phyloP scores from a whole-genome alignment of 2,329 filamentous ascomycete species.

The Talaromyces sp. region DNA sequence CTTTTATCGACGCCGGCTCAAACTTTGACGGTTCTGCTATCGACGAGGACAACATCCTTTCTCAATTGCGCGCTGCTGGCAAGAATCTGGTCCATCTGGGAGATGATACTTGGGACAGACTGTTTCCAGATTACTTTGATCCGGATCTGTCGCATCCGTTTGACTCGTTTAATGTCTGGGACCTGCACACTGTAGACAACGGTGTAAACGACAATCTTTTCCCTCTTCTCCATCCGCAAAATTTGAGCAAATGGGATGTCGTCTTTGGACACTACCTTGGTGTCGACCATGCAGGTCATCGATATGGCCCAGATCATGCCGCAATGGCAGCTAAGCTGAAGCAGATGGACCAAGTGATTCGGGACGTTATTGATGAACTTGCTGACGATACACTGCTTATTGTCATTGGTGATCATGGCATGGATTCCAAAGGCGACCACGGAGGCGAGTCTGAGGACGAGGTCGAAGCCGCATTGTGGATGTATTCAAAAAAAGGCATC shows the following conservation, averaged over 20 bases:
- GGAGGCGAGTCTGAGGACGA: constrained; percentile 98
- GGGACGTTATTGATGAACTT: constrained; percentile 65
- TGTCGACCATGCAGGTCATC: constrained; percentile 94
- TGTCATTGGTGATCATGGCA: constrained; percentile 98
- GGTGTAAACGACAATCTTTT: constrained; percentile 83
- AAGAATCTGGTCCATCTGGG: constrained; percentile 87
- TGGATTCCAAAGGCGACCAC: constrained; percentile 96
- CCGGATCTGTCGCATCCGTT: constrained; percentile 80
- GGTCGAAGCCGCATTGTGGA: constrained; percentile 91
- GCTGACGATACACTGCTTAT: constrained; percentile 86
- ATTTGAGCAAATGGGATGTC: constrained; percentile 79
- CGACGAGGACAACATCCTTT: constrained; percentile 79
- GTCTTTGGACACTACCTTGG: constrained; percentile 90
- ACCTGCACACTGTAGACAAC: constrained; percentile 93
- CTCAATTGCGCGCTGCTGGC: constrained; percentile 60
- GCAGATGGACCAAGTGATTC: constrained; percentile 83
- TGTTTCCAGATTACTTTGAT: constrained; percentile 94
- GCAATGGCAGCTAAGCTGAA: constrained; percentile 87
- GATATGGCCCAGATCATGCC: constrained; percentile 87
- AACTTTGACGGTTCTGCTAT: constrained; percentile 95
- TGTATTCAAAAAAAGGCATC: constrained; percentile 85
- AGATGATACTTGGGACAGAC: constrained; percentile 94
- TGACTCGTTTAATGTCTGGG: constrained; percentile 98
- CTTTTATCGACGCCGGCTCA: constrained; percentile 88
- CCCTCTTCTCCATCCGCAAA: constrained; percentile 67